A percentile compares a stretch with the other conserved stretches of the same genome.
phyloP scores from a whole-genome alignment of 768 basidiomycete species.

The Macrocybe gigantea region DNA sequence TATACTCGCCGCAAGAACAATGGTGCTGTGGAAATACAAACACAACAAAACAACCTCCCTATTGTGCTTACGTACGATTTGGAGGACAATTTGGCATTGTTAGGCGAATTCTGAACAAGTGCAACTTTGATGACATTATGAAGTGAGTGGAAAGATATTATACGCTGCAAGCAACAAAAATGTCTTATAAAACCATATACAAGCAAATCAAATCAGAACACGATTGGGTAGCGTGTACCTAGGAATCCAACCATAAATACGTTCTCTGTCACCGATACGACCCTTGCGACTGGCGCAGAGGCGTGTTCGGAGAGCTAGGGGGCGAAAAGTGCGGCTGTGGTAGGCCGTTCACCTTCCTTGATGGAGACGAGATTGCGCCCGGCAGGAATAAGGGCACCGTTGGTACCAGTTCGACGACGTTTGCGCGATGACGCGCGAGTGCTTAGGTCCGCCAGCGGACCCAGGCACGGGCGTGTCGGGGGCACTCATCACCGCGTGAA shows the following conservation, averaged over 20 bases:
- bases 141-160: neutral
- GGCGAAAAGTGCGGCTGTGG: slow-evolving; percentile 11
- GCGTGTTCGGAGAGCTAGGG: slow-evolving; percentile 9
- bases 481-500: slow-evolving; percentile 84
- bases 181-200: neutral
- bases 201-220: neutral
- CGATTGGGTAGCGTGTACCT: too few species aligned
- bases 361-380: slow-evolving; percentile 9
- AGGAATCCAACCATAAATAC: neutral
- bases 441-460: slow-evolving; percentile 27
- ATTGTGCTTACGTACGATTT: too few species aligned
- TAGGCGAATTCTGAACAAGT: too few species aligned
- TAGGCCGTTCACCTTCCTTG: slow-evolving; percentile 4
- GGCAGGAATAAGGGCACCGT: slow-evolving; percentile 66
- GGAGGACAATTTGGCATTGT: too few species aligned
- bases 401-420: slow-evolving; percentile 75
- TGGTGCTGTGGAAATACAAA: too few species aligned
- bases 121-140: too few species aligned
- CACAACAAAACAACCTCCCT: too few species aligned
- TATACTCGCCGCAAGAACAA: too few species aligned
- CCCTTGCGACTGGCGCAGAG: neutral
- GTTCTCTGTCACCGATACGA: slow-evolving; percentile 5
- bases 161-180: neutral
- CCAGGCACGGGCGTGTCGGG: slow-evolving; percentile 28
- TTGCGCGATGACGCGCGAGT: slow-evolving; percentile 55